Conservation (phyloP, 805 yeast genomes). For the Yamadazyma philogaea region DNA sequence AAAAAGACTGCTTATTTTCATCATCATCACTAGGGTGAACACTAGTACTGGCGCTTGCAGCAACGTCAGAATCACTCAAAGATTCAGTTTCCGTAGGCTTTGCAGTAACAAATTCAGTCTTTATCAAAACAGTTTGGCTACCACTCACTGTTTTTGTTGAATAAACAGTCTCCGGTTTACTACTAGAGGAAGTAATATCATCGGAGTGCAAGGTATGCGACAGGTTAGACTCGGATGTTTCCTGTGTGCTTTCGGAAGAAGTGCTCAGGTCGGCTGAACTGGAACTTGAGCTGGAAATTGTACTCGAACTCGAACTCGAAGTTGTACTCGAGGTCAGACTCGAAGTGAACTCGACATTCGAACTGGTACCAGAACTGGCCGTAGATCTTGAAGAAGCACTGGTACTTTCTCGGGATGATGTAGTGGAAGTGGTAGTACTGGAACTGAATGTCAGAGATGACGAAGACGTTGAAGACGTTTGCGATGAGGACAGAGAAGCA, state of each 20-base stretch:
- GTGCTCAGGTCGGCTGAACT: neutral
- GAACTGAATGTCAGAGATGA: neutral
- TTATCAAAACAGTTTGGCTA: slow-evolving; percentile 10
- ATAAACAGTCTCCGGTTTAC: slow-evolving; percentile 11
- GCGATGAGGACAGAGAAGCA: slow-evolving; percentile 13
- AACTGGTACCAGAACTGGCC: neutral
- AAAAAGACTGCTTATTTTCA: slow-evolving; percentile 43
- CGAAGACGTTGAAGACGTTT: slow-evolving; percentile 15
- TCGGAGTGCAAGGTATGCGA: slow-evolving; percentile 1
- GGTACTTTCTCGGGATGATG: slow-evolving; percentile 16
- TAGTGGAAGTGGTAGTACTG: slow-evolving; percentile 13
- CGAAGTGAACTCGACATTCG: neutral
- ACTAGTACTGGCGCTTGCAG: slow-evolving; percentile 7
- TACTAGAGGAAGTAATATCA: neutral
- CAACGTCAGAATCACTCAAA: neutral
- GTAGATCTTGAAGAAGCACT: neutral
- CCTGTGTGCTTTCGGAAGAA: neutral
- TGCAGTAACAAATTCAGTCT: slow-evolving; percentile 18
- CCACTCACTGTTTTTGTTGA: slow-evolving; percentile 19
- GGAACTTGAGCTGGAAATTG: neutral
- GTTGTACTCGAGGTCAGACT: slow-evolving; percentile 17
- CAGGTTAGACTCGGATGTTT: slow-evolving; percentile 1
- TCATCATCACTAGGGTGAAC: neutral
- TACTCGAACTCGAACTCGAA: neutral
- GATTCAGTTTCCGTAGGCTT: slow-evolving; percentile 2